Conservation (phyloP, 169 alveolate species). For the Sarcocystis neurona region DNA sequence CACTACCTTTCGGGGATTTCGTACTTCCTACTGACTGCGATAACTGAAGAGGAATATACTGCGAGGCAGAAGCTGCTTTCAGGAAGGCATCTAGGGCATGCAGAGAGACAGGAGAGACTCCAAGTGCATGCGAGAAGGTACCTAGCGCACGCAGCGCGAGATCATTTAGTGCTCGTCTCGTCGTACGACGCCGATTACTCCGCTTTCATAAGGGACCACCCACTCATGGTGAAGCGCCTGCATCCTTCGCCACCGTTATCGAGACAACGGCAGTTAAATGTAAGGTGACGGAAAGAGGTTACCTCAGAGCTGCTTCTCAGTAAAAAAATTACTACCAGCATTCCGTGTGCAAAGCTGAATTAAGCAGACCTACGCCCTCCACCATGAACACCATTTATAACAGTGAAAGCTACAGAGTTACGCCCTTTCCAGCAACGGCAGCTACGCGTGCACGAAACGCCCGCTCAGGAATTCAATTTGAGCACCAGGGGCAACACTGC, state of each 20-base stretch:
- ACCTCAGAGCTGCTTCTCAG: no score
- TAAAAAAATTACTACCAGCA: no score
- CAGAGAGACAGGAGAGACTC: not conserved
- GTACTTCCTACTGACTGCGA: not conserved
- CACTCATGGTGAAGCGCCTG: not conserved
- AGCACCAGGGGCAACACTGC: no score
- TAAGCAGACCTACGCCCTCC: no score
- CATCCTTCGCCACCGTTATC: constrained; percentile 2
- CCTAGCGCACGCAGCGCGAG: not conserved
- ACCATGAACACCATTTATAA: no score
- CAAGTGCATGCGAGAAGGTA: not conserved
- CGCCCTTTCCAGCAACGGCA: no score
- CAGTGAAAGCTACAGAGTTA: no score
- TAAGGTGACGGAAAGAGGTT: no score
- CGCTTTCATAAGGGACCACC: not conserved
- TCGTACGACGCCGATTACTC: not conserved
- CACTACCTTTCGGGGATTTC: not conserved
- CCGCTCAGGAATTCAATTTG: no score
- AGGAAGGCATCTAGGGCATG: not conserved
- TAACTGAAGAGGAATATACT: not conserved
- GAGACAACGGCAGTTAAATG: no score
- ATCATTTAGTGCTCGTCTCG: not conserved
- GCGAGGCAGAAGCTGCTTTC: not conserved
- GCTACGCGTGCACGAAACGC: no score
- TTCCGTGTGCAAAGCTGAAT: no score